A percentile compares a stretch with the other conserved stretches of the same genome.
Evolutionary conservation across 495 filamentous ascomycete genomes (phyloP).

Genomic region (Annulohypoxylon bovei): DNA sequence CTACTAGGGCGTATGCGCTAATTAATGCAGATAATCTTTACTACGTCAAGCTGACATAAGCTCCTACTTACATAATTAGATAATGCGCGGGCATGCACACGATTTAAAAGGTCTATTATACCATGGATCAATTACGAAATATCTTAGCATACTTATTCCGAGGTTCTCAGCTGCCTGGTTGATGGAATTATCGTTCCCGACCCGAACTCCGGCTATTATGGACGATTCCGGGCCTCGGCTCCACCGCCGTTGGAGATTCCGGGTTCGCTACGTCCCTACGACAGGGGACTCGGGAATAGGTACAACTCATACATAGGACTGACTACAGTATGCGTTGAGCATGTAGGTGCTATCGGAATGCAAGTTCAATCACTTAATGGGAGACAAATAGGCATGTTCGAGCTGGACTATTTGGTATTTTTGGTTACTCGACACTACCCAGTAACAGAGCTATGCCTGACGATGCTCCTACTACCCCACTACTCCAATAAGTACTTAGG

Average conservation of each 20-base stretch:
- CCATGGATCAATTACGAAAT: not conserved
- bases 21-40: not conserved
- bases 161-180: constrained; percentile 13
- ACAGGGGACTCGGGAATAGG: not conserved
- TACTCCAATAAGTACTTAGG: not conserved
- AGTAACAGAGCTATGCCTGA: constrained; percentile 8
- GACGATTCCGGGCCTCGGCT: constrained; percentile 37
- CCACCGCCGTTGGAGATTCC: constrained; percentile 16
- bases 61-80: not conserved
- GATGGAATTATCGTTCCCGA: constrained; percentile 14
- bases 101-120: not conserved
- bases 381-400: not conserved
- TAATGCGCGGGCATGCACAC: not conserved
- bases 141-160: not conserved
- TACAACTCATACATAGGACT: not conserved
- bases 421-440: constrained; percentile 15
- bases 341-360: not conserved
- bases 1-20: not conserved
- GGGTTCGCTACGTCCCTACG: constrained; percentile 5
- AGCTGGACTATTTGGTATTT: constrained; percentile 7
- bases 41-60: constrained; percentile 3
- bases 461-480: constrained; percentile 5
- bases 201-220: constrained; percentile 31
- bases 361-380: not conserved
- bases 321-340: not conserved